Base-by-base conservation (phyloP, 768 basidiomycete species). In the Hysterangium stoloniferum region DNA sequence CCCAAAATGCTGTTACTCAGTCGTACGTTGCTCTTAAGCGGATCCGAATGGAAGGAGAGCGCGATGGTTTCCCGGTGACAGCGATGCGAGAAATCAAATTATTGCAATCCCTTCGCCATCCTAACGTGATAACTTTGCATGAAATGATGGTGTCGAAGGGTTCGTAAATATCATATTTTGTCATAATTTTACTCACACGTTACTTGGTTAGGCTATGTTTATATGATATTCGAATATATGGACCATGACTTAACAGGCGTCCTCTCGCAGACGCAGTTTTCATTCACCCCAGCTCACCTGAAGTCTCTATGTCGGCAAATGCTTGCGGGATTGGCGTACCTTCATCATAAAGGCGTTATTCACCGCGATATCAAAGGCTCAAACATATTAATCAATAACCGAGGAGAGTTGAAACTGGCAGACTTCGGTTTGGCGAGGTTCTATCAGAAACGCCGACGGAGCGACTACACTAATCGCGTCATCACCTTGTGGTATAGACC, bases 201-300 rank as follows among this genome's bases (percentile, higher is more conserved):
- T 34, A 24, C 9, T 53, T 49, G 43, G 15, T 4, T 59, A 97
- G 95, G 92, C 52, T 84, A 86, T 42, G 94, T 96, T 35, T 95
- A 91, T 68, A 99, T 99, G 96, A 95, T 99, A 33, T 92, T 98
- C 60, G 94, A 98, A 65, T 99, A 99, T 66, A 89, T 96, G 89
- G 93, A 99, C 60, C 95, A 98, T 63, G 96, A 99, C 63, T 72
- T 99, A 48, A 97, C 94, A 2, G 96, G 96, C 3, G 76, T 98
- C 45, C 74, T 99, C 24, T 88, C 91, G 2, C 94, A 97, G 68
- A 86, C 79, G 1, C 85, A 91, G 60, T 88, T 97, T 59, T 72
- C 63, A 33, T 97, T 99, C 63, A 76, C 79, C 0, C 77, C 82
- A 19, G 90, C 87, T 19, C 86, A 99, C 65, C 73, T 98, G 35